Evolutionary conservation across 2,329 filamentous ascomycete species (phyloP).

Genomic region (Xylaria sp.): DNA sequence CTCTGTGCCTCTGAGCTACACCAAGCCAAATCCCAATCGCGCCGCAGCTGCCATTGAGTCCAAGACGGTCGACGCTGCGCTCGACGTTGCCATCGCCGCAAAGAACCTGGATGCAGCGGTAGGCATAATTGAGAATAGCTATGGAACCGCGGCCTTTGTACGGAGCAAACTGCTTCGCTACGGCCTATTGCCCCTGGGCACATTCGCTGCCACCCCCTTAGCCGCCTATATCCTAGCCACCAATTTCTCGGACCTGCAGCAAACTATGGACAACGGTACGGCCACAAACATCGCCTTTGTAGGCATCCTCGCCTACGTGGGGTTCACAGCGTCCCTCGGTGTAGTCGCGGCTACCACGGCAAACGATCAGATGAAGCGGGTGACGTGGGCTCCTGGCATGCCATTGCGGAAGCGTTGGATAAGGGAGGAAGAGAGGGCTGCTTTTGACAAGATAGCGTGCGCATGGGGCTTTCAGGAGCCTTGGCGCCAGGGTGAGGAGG

Average conservation of each 20-base stretch:
- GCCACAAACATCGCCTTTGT: slow-evolving; percentile 83
- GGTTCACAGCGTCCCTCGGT: slow-evolving; percentile 83
- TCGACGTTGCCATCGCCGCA: slow-evolving; percentile 81
- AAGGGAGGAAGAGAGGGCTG: slow-evolving; percentile 88
- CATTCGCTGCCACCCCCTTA: slow-evolving; percentile 68
- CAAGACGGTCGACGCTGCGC: slow-evolving; percentile 76
- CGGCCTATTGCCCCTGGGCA: slow-evolving; percentile 68
- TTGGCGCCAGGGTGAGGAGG: slow-evolving; percentile 86
- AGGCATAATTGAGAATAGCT: slow-evolving; percentile 76
- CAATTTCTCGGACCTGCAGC: slow-evolving; percentile 73
- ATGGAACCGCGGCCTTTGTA: slow-evolving; percentile 72
- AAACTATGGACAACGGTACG: slow-evolving; percentile 78
- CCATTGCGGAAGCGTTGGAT: slow-evolving; percentile 85
- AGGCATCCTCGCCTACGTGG: slow-evolving; percentile 84
- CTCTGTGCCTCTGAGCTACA: slow-evolving; percentile 69
- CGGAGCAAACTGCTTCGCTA: slow-evolving; percentile 74
- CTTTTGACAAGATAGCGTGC: slow-evolving; percentile 84
- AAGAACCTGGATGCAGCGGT: slow-evolving; percentile 83
- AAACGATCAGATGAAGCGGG: slow-evolving; percentile 95
- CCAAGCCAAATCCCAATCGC: slow-evolving; percentile 72
- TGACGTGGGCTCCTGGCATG: slow-evolving; percentile 88
- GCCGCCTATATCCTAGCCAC: slow-evolving; percentile 77
- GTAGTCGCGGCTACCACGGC: slow-evolving; percentile 85
- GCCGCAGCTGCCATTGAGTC: slow-evolving; percentile 77
- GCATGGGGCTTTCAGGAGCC: slow-evolving; percentile 92